Evolutionary conservation across 805 yeast species (phyloP), one percentile per base, ranked within the genome.

Genomic region (Ogataea sp.): DNA sequence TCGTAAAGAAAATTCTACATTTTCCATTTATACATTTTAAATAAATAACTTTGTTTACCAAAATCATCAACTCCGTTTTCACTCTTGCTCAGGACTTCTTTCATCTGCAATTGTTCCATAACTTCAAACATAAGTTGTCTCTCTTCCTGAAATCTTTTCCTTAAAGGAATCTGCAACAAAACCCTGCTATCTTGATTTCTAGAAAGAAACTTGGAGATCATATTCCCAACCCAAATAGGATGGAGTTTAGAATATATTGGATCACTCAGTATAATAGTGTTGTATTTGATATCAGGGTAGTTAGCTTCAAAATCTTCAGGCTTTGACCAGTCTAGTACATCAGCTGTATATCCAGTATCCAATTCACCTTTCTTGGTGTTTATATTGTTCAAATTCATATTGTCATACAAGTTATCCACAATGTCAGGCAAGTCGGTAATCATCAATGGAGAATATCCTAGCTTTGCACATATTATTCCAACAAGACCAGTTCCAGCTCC

Each of bases 401-500:
- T 93, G 17, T 62, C 66, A 34, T 55, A 46, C 35, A 93, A 55
- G 51, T 93, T 90, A 0, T 75, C 74, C 0, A 83, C 68, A 32
- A 90, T 89, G 37, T 80, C 93, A 0, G 78, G 78, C 36, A 93
- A 62, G 56, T 90, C 98, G 0, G 97, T 89, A 20, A 87, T 56
- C 11, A 60, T 51, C 1, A 80, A 62, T 0, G 59, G 48, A 44
- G 55, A 42, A 36, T 50, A 54, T 0, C 87, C 87, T 6, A 80
- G 50, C 8, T 67, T 41, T 1, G 73, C 74, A 40, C 84, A 68
- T 0, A 80, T 68, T 27, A 93, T 82, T 0, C 97, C 97, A 3
- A 80, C 82, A 14, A 90, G 65, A 0, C 98, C 98, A 0, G 98
- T 93, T 0, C 98, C 98, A 0, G 97, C 70, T 0, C 98, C 98